Evolutionary conservation across 2,329 filamentous ascomycete species (phyloP), one percentile per base, ranked within the genome.

Genomic region (Podosphaera aphanis): DNA sequence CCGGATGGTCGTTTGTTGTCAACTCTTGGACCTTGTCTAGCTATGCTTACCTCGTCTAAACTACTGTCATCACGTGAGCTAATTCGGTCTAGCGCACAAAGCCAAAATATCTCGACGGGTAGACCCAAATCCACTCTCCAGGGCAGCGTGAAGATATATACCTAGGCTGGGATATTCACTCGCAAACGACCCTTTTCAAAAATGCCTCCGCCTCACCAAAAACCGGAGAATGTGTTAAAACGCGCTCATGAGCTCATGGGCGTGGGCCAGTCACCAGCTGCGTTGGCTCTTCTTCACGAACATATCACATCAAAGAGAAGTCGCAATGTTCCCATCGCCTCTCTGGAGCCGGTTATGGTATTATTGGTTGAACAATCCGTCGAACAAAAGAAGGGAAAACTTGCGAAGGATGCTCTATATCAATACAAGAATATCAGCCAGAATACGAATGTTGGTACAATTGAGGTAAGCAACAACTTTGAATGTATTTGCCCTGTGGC

Each of bases 391-490:
- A 98, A 95, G 68, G 90, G 90, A 57, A 98, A 98, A 67, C 74
- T 90, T 50, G 90, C 88, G 64, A 98, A 98, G 73, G 90, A 98
- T 68, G 90, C 90, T 50, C 73, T 98, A 43, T 98, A 95, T 64
- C 90, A 94, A 64, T 98, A 98, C 74, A 98, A 98, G 73, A 98
- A 98, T 65, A 95, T 94, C 55, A 88, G 86, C 47, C 90, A 98
- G 65, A 98, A 98, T 68, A 93, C 88, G 56, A 95, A 95, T 62
- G 85, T 98, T 55, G 85, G 77, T 57, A 98, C 90, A 50, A 98
- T 98, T 62, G 90, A 95, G 76, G 81, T 84, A 67, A 49, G 62
- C 45, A 31, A 21, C 5, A 21, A 23, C 44, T 39, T 18, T 40
- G 33, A 8, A 37, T 48, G n/a, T 25, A 15, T 45, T n/a, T 27